Base-by-base conservation (phyloP, 2,329 filamentous ascomycete species). In the Aotearoamyces nothofagi region DNA sequence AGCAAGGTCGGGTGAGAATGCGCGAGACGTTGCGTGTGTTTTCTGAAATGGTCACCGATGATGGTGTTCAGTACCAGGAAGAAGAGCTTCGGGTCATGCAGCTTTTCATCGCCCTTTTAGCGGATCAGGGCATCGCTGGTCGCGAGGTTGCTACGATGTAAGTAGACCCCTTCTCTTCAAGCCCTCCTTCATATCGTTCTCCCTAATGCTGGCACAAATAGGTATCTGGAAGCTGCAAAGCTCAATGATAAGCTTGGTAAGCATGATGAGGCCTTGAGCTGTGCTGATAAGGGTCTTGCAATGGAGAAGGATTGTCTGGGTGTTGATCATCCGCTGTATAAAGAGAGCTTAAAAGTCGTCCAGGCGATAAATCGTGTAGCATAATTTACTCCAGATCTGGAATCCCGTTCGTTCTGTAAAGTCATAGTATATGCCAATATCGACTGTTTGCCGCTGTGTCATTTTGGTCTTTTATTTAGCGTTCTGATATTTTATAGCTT, bases 251-350 rank as follows among this genome's bases (percentile, higher is more conserved):
- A 13, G 3, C 7, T 39, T 8, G 24, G 25, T 4, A 36, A 37
- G 7, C 12, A 24, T 15, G 9, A 25, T 7, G 35, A 39, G 6
- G 40, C 38, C 8, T 17, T 33, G 15, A 26, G 6, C 8, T 33
- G 27, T 28, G 40, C 39, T 4, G 24, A 33, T 15, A 36, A 16
- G 22, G 37, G 30, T 4, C 15, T 34, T 15, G 23, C 33, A 22
- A 26, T 41, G 3, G 39, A 41, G 20, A 25, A 27, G 19, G 34
- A 40, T 29, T 39, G 37, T 27, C 17, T 43, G 11, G 39, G 40
- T 11, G 27, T 13, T 11, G 40, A 43, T 26, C 38, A 39, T 22
- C 24, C 31, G 3, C 31, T 34, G 7, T 43, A 38, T 27, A 10
- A 33, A 10, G 24, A 33, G 19, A 29, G 17, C 13, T 15, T 38